Evolutionary conservation across 768 basidiomycete species (phyloP), one percentile per base, ranked within the genome.

Genomic region (Peribolospora baueri): DNA sequence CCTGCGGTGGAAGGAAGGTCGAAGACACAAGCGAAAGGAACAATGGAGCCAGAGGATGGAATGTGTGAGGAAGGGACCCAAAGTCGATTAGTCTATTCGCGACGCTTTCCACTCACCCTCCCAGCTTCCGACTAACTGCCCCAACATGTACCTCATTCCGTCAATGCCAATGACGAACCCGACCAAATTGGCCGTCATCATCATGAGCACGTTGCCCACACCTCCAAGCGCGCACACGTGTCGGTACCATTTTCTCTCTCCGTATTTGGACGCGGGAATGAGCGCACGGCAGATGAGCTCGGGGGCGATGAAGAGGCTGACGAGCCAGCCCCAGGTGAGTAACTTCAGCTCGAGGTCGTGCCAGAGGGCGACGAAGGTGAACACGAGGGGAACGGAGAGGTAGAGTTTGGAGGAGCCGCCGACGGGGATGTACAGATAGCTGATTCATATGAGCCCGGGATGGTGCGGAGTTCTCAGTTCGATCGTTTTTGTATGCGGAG

Each of bases 281-380:
- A 45, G 5, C 37, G 47, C 4, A 13, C 71, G 67, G 1, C 78
- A 83, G 0, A 74, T 56, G 7, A 93, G 62, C 68, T 97, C 91
- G 0, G 90, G 91, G 5, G 87, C 57, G 58, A 98, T 79, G 67
- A 98, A 93, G 50, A 91, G 58, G 63, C 79, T 83, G 57, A 91
- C 74, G 7, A 93, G 79, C 93, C 93, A 97, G 2, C 93, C 91
- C 90, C 90, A 98, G 2, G 85, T 79, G 2, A 98, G 72, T 4
- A 97, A 74, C 37, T 74, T 73, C 66, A 91, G 80, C 0, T 83
- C 82, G 2, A 95, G 72, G 64, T 95, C 93, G 61, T 98, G 93
- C 91, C 91, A 98, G 14, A 98, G 69, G 0, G 93, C 91, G 36
- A 95, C 90, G 62, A 98, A 97, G 0, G 91, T 82, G 72, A 95